Percentiles rank a stretch among this genome's conserved stretches.
Conservation (phyloP, 768 basidiomycete genomes). For the Mycena galopus region DNA sequence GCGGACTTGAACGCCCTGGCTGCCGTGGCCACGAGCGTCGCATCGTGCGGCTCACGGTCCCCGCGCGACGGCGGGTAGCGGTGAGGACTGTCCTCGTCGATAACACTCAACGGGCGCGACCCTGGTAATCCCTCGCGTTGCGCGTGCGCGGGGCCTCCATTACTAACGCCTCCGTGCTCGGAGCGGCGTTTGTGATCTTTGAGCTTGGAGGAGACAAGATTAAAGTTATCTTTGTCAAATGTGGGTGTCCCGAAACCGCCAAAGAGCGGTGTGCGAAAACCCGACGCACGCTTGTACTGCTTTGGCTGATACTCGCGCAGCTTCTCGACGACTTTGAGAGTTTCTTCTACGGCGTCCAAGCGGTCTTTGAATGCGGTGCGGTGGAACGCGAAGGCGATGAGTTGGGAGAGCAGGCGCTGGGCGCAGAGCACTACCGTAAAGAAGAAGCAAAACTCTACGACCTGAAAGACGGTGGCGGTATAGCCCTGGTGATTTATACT, state of each 20-base stretch:
- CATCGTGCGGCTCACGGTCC: slow-evolving; percentile 47
- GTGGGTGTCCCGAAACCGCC: slow-evolving; percentile 51
- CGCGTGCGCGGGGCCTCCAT: slow-evolving; percentile 36
- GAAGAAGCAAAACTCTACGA: slow-evolving; percentile 83
- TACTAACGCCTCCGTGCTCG: slow-evolving; percentile 34
- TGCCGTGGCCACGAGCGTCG: slow-evolving; percentile 62
- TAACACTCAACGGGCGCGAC: slow-evolving; percentile 35
- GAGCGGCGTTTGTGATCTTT: slow-evolving; percentile 28
- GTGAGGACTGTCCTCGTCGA: slow-evolving; percentile 33
- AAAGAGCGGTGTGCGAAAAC: slow-evolving; percentile 61
- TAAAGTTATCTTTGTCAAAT: slow-evolving; percentile 62
- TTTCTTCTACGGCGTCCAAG: slow-evolving; percentile 65
- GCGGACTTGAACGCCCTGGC: slow-evolving; percentile 78
- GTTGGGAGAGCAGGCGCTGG: slow-evolving; percentile 79
- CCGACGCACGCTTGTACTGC: slow-evolving; percentile 48
- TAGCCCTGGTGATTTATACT: slow-evolving; percentile 68
- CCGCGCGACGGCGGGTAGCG: slow-evolving; percentile 41
- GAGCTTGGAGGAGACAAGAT: slow-evolving; percentile 39
- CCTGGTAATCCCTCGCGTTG: slow-evolving; percentile 23
- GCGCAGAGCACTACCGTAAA: slow-evolving; percentile 71
- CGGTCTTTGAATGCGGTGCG: slow-evolving; percentile 83
- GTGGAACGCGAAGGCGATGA: slow-evolving; percentile 83
- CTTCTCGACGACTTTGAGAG: slow-evolving; percentile 73
- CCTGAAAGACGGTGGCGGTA: slow-evolving; percentile 69
- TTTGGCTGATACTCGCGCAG: slow-evolving; percentile 76